These are phyloP conservation scores for Trichaptum fuscoviolaceum DNA, from an alignment of 768 basidiomycete species.

Conservation along the genomic window DNA sequence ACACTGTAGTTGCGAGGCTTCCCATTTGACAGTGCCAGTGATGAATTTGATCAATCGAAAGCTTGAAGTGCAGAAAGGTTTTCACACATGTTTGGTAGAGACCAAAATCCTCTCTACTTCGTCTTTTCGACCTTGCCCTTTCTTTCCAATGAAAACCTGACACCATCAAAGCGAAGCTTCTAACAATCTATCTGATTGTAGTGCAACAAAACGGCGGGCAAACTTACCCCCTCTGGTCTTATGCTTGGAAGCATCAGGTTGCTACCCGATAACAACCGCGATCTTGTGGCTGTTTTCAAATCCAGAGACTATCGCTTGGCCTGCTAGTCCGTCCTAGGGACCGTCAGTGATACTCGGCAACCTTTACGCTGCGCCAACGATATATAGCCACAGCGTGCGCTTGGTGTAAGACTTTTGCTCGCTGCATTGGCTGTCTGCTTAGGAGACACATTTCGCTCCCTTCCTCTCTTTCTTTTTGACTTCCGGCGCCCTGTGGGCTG, in stretches of 20 bases:
- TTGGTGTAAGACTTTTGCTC: not conserved
- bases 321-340: not conserved
- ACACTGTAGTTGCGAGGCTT: conserved; percentile 3
- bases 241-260: not conserved
- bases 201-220: not conserved
- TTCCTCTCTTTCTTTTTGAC: not conserved
- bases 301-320: not conserved
- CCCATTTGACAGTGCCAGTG: not conserved
- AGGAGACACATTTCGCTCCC: not conserved
- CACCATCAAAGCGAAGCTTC: not conserved
- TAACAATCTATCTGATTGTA: not conserved
- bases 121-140: too few species aligned
- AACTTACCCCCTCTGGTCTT: not conserved
- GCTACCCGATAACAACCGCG: not conserved
- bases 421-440: conserved; percentile 2
- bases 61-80: not conserved
- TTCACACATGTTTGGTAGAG: too few species aligned
- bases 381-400: not conserved
- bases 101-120: too few species aligned
- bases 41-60: not conserved
- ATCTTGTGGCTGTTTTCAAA: not conserved
- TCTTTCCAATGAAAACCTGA: too few species aligned
- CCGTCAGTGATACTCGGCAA: not conserved
- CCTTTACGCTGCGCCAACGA: not conserved
- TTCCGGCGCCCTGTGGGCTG: not conserved